These are phyloP conservation scores for Termitomyces heimii DNA, from an alignment of 768 basidiomycete species.

Conservation along the genomic window DNA sequence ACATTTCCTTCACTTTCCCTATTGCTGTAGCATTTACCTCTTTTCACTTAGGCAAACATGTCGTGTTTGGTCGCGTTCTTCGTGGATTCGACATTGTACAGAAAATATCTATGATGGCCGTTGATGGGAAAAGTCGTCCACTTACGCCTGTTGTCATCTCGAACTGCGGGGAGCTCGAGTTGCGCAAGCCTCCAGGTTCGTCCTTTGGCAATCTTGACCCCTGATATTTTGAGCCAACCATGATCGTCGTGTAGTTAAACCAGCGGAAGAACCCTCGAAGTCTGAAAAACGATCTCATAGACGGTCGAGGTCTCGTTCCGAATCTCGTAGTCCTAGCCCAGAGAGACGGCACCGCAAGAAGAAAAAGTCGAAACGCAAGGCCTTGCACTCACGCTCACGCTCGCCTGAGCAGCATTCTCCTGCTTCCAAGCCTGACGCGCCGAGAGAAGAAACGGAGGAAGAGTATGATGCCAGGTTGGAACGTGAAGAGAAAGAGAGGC, in stretches of 20 bases:
- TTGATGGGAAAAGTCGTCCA: conserved; percentile 75
- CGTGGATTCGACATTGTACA: conserved; percentile 57
- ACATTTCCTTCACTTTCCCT: conserved; percentile 11
- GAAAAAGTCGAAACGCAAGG: conserved; percentile 14
- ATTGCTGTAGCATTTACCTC: not conserved
- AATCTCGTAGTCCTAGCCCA: conserved; percentile 11
- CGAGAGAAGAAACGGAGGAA: conserved; percentile 55
- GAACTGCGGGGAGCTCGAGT: conserved; percentile 83
- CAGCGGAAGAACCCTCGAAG: conserved; percentile 10
- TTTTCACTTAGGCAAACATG: conserved; percentile 38
- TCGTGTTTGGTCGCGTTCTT: conserved; percentile 48
- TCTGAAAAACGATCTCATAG: conserved; percentile 11
- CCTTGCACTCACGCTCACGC: not conserved
- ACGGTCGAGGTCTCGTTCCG: conserved; percentile 8
- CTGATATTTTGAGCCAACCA: not conserved
- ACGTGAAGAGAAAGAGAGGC: conserved; percentile 57
- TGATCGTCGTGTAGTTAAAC: not conserved
- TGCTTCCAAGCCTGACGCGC: not conserved
- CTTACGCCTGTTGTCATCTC: conserved; percentile 57
- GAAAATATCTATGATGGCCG: conserved; percentile 55
- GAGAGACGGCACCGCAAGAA: conserved; percentile 18
- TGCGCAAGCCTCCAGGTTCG: conserved; percentile 35
- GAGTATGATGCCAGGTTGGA: conserved; percentile 68
- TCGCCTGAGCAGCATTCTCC: not conserved
- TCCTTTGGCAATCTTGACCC: conserved; percentile 1